Evolutionary conservation across 176 grass and related monocot species (phyloP).

Genomic region (Zizania latifolia): DNA sequence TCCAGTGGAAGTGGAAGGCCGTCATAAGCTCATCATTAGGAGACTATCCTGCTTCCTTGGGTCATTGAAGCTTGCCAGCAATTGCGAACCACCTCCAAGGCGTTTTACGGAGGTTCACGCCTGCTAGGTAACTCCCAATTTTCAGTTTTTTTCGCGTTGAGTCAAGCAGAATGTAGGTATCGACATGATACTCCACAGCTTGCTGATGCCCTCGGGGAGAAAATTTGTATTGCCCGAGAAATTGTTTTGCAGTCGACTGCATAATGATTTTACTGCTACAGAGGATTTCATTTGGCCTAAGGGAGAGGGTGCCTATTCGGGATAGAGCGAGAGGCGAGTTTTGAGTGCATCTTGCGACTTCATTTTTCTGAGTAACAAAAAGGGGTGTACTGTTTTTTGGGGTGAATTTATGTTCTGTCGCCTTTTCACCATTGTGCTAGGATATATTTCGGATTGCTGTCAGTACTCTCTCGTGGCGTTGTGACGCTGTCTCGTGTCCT

Average conservation of each 20-base stretch:
- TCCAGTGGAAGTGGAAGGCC: slow-evolving; percentile 17
- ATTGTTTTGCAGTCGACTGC: too few relatives aligned
- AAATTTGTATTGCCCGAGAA: too few relatives aligned
- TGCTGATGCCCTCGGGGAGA: background rate
- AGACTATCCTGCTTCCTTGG: slow-evolving; percentile 62
- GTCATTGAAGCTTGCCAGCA: slow-evolving; percentile 43
- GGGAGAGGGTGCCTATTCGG: too few relatives aligned
- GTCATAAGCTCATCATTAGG: slow-evolving; percentile 46
- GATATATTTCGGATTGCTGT: too few relatives aligned
- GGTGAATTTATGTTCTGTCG: background rate
- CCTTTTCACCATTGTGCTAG: too few relatives aligned
- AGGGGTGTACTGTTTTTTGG: background rate
- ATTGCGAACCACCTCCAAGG: slow-evolving; percentile 31
- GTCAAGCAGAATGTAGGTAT: slow-evolving; percentile 17
- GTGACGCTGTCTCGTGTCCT: too few relatives aligned
- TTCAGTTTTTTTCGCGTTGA: background rate
- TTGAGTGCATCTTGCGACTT: background rate
- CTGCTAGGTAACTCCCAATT: slow-evolving; percentile 25
- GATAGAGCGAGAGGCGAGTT: background rate
- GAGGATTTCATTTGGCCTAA: too few relatives aligned
- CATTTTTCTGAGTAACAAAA: slow-evolving; percentile 3
- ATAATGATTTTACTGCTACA: too few relatives aligned
- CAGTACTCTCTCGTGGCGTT: too few relatives aligned
- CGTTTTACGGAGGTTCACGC: slow-evolving; percentile 48
- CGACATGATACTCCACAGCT: slow-evolving; percentile 16